Evolutionary conservation across 768 basidiomycete species (phyloP).

Genomic region (Auriscalpium microsporum): DNA sequence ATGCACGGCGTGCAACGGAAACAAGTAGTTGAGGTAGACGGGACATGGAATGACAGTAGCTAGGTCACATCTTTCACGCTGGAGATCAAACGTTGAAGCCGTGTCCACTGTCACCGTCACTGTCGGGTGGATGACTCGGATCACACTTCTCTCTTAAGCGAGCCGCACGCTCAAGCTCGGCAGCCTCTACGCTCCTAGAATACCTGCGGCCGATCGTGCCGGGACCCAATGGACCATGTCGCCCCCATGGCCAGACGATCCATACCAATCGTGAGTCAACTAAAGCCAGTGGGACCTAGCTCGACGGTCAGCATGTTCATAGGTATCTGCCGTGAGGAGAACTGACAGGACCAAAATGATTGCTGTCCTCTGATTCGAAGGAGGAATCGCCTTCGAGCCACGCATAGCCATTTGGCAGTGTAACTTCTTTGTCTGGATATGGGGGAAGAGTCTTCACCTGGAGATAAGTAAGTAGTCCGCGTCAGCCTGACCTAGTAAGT

Average conservation of each 20-base stretch:
- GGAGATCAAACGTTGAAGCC: too few species aligned
- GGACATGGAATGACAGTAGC: too few species aligned
- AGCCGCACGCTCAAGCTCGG: too few species aligned
- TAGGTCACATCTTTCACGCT: too few species aligned
- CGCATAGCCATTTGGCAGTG: conserved; percentile 7
- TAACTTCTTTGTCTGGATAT: conserved; percentile 9
- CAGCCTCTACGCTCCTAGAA: not conserved
- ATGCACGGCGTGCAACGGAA: not conserved
- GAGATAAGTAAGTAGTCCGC: not conserved
- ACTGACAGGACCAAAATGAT: conserved; percentile 14
- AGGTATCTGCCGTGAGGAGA: not conserved
- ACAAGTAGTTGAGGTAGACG: too few species aligned
- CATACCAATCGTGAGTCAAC: not conserved
- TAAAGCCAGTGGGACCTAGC: not conserved
- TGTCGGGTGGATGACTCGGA: too few species aligned
- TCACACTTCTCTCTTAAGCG: too few species aligned
- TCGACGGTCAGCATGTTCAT: not conserved
- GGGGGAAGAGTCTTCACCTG: conserved; percentile 16
- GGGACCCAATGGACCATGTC: not conserved
- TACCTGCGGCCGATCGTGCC: not conserved
- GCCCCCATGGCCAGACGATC: not conserved
- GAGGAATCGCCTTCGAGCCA: conserved; percentile 14
- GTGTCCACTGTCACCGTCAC: too few species aligned
- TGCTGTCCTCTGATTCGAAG: conserved; percentile 17
- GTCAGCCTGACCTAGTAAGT: too few species aligned